Evolutionary conservation across 495 filamentous ascomycete genomes (phyloP).

Genomic region (Podospora pseudopauciseta): DNA sequence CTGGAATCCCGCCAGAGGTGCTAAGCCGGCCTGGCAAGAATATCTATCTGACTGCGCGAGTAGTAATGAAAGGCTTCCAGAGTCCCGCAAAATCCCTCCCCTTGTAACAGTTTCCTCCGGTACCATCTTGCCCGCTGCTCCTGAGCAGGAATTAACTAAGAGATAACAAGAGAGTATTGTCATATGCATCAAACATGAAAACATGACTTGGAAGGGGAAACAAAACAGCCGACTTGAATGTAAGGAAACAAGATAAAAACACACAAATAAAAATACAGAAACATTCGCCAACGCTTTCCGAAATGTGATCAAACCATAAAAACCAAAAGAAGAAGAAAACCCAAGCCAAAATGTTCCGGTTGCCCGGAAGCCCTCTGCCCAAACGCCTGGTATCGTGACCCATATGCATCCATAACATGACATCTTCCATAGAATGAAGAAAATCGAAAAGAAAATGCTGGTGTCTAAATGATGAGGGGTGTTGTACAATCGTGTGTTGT

Average conservation of each 20-base stretch:
- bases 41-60: neutral
- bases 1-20: conserved; percentile 15
- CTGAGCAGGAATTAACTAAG: conserved; percentile 29
- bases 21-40: conserved; percentile 14
- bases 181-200: conserved; percentile 8
- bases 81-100: conserved; percentile 10
- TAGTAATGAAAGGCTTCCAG: conserved; percentile 7
- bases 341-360: conserved; percentile 20
- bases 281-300: neutral
- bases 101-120: conserved; percentile 16
- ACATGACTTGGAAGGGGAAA: conserved; percentile 7
- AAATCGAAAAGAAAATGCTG: conserved; percentile 12
- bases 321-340: conserved; percentile 9
- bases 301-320: neutral
- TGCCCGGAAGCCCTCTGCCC: conserved; percentile 23
- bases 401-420: conserved; percentile 23
- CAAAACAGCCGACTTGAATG: conserved; percentile 1
- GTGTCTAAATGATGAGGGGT: conserved; percentile 8
- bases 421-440: conserved; percentile 10
- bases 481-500: conserved; percentile 23
- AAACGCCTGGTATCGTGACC: conserved; percentile 35
- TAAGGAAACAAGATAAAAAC: conserved; percentile 10
- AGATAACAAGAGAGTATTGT: conserved; percentile 4
- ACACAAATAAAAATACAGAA: conserved; percentile 11
- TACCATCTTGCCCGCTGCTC: conserved; percentile 23